Base-by-base conservation (phyloP, 306 rosid genomes). In the Lathyrus oleraceus region DNA sequence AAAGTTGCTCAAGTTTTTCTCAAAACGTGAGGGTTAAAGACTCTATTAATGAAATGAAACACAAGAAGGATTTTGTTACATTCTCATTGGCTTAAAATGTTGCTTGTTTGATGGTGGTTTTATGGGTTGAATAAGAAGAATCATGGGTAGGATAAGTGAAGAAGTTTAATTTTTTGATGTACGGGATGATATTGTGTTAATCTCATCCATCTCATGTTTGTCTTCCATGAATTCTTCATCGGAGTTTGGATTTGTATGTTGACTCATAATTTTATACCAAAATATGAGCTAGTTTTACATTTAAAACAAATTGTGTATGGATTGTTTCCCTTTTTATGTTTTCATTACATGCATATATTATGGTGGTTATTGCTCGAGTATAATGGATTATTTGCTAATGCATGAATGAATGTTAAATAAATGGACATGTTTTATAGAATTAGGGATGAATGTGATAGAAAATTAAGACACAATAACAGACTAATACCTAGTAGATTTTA, bases 81-180 rank as follows among this genome's bases (percentile, higher is more conserved):
- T 87, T 59, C 16, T 6, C 74, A 65, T 21, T 81, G 61, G 76
- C 74, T 58, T 81, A 85, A 80, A 83, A 80, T 90, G 86, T 72
- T 79, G 88, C 74, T 81, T 74, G 67, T 60, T 70, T 87, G 94
- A 88, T 81, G 88, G 70, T 78, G 79, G 16, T 83, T 85, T 86
- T 77, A 91, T 91, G 99, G 95, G 88, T 84, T 90, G 96, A 87
- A 84, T 85, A 73, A 40, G 52, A 75, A 74, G 79, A 54, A 84
- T 53, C 77, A 94, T 91, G 99, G 92, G 80, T 61, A 82, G 97
- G 82, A 61, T 77, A 64, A 80, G 87, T 19, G 96, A 77, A 21
- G 96, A 91, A 52, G 79, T 56, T 76, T 74, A 74, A 25, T 95
- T 81, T 82, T 95, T 89, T 52, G n/a, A 95, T 81, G 96, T 97